Evolutionary conservation across 306 rosid species (phyloP), one percentile per base, ranked within the genome.

Genomic region (Sicyos edulis): DNA sequence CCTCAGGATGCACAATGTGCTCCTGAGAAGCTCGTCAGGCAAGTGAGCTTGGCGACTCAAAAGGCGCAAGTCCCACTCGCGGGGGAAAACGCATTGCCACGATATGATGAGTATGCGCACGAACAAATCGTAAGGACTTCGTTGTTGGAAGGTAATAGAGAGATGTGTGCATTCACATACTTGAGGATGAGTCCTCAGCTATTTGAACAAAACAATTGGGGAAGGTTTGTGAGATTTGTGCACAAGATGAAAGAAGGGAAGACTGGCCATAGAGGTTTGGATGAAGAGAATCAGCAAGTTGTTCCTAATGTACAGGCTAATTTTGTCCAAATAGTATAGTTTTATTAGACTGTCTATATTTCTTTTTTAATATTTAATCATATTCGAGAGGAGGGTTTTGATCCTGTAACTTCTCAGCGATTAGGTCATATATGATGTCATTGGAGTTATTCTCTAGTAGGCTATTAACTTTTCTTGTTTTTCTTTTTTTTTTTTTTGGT

Each of bases 121-220:
- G 81, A 89, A 64, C 96, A 89, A 82, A 91, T 95, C 70, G 40
- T 89, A 49, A 73, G 72, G 71, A 85, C 99, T 0, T 66, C 97
- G 2, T 73, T 82, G n/a, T 49, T 90, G 85, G 67, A 82, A 64
- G 59, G 80, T 1, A 86, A 85, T 16, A 90, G 51, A 12, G 82
- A 78, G 82, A 89, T 95, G 96, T 86, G 92, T 50, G 96, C 97
- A 3, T 95, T 95, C 77, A 95, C 99, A 0, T 95, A 91, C 80
- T 67, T 89, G 85, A 86, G 99, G 89, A 95, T 95, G 99, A 91
- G 77, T 74, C 91, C 84, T 0, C 86, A 91, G 0, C 40, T 95
- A 75, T 95, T 91, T 72, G 83, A 95, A 52, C 78, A 85, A 2
- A 89, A 86, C 16, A 85, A 89, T 61, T 89, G 97, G 97, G 83